Percentiles rank a stretch among this genome's conserved stretches.
phyloP scores from a whole-genome alignment of 441 rosid species.

The Populus tomentosa region DNA sequence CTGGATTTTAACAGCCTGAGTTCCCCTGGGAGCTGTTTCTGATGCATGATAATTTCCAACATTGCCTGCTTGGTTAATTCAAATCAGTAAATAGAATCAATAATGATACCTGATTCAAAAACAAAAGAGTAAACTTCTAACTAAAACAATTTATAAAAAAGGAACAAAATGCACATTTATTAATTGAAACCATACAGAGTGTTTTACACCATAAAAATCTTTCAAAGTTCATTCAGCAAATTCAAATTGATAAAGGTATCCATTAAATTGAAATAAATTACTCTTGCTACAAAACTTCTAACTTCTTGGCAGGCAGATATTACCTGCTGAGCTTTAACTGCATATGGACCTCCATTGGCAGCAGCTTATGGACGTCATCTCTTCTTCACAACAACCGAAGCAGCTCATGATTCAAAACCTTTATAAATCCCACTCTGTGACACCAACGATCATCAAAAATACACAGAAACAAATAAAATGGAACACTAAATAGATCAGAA shows the following conservation, averaged over 20 bases:
- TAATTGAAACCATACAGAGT: not conserved
- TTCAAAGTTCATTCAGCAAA: constrained; percentile 5
- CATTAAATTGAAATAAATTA: not conserved
- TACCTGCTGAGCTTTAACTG: constrained; percentile 63
- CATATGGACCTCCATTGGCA: constrained; percentile 57
- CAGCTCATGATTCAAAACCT: constrained; percentile 61
- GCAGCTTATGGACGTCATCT: constrained; percentile 67
- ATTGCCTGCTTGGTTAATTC: constrained; percentile 39
- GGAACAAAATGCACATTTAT: not conserved
- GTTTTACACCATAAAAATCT: not conserved
- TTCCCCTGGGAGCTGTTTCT: constrained; percentile 57
- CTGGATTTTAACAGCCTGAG: constrained; percentile 67
- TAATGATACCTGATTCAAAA: not conserved
- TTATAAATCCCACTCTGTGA: constrained; percentile 8
- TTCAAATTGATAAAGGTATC: not conserved
- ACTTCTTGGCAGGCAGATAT: not conserved
- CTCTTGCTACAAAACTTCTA: not conserved
- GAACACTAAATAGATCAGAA: not conserved
- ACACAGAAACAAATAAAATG: not conserved
- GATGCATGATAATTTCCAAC: constrained; percentile 55
- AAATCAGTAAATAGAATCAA: constrained; percentile 9
- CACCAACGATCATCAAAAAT: not conserved
- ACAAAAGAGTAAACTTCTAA: not conserved
- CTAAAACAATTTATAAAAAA: not conserved
- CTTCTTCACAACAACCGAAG: constrained; percentile 80